Conservation (phyloP, 2,329 filamentous ascomycete species). For the Cytospora leucostoma region DNA sequence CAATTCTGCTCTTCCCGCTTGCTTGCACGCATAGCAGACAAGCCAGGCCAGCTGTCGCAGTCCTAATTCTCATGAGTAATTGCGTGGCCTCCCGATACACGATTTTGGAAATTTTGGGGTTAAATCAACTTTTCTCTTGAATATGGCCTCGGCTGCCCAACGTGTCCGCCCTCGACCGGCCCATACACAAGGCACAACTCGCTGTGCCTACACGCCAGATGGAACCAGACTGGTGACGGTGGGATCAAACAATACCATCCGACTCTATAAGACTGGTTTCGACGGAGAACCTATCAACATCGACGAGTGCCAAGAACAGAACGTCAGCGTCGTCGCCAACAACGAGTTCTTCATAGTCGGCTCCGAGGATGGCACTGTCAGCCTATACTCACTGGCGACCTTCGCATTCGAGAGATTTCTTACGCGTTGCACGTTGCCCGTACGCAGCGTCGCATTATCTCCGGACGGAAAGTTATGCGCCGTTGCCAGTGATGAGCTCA, state of each 20-base stretch:
- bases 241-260: conserved; percentile 89
- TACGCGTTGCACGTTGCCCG: conserved; percentile 78
- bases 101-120: background rate
- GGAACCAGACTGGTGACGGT: conserved; percentile 86
- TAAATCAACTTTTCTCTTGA: background rate
- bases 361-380: conserved; percentile 94
- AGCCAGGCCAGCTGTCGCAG: background rate
- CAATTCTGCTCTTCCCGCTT: conserved; percentile 3
- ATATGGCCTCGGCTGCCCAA: conserved; percentile 43
- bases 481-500: conserved; percentile 93
- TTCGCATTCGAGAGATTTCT: conserved; percentile 79
- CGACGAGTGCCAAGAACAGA: conserved; percentile 87
- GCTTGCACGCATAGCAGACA: background rate
- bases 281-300: conserved; percentile 92
- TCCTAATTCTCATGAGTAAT: background rate
- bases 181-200: conserved; percentile 84
- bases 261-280: conserved; percentile 87
- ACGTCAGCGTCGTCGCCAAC: conserved; percentile 74
- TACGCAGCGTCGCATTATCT: conserved; percentile 83
- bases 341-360: conserved; percentile 85
- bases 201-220: conserved; percentile 85
- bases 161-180: conserved; percentile 67
- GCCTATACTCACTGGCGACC: conserved; percentile 79
- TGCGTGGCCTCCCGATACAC: background rate
- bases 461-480: conserved; percentile 84